Evolutionary conservation across 371 early-diverging fungal species (phyloP), one percentile per base, ranked within the genome.

Genomic region (Mucor lusitanicus): DNA sequence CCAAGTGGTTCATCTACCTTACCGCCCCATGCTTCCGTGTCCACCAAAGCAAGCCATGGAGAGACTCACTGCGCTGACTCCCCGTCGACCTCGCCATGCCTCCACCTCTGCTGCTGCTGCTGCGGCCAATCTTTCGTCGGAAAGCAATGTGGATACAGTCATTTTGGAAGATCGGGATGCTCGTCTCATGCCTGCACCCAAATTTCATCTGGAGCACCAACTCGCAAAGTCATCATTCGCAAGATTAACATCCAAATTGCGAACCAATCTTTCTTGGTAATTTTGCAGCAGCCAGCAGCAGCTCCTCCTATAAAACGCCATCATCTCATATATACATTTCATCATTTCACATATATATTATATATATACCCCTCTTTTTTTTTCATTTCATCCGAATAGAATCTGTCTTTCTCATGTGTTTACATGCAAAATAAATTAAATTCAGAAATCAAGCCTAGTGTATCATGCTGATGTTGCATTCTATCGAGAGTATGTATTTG

Each of bases 21-120:
- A 58, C 50, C 39, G 62, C 21, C 70, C 70, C 8, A 48, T 32
- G 37, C 33, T 72, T 39, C 70, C 69, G 12, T 21, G 54, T 17
- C 48, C 33, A 3, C 46, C 59, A 27, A 56, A 56, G 15, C 30
- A 39, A 39, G 25, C 39, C 17, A 37, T 12, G 13, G 59, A 59
- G 15, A 23, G 23, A 19, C 11, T 56, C 8, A 17, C 32, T 19
- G 21, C 33, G 8, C 19, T 28, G 2, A 32, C 56, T 56, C n/a
- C n/a, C n/a, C 33, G 56, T 19, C 59, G 59, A 21, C 37, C 59
- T 13, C 39, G 39, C 23, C 23, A 59, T 59, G n/a, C 59, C 4
- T 57, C 57, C n/a, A 30, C 4, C 12, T 57, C 33, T 32, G 32
- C 50, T 25, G 23, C 33, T 56, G 28, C 50, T 25, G 23, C 53